Evolutionary conservation across 495 filamentous ascomycete species (phyloP).

Genomic region (Podospora tetraspora): DNA sequence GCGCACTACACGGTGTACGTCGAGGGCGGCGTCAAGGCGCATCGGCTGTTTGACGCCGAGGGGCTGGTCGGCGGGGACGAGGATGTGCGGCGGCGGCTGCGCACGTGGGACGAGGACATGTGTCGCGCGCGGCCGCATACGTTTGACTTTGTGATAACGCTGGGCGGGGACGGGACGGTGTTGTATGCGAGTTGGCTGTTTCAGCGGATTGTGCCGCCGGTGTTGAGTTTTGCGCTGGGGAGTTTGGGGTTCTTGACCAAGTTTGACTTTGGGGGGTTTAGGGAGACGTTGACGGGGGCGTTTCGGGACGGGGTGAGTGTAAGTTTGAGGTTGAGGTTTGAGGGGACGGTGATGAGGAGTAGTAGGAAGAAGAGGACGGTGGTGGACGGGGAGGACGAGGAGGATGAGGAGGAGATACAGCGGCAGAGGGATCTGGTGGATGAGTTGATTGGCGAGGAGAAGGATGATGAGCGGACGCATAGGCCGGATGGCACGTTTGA

Average conservation of each 20-base stretch:
- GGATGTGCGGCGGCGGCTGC: slow-evolving; percentile 51
- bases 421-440: slow-evolving; percentile 69
- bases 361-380: slow-evolving; percentile 39
- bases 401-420: slow-evolving; percentile 23
- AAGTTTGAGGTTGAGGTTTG: slow-evolving; percentile 82
- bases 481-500: slow-evolving; percentile 73
- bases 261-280: slow-evolving; percentile 78
- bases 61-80: slow-evolving; percentile 45
- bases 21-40: slow-evolving; percentile 64
- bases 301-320: slow-evolving; percentile 83
- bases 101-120: slow-evolving; percentile 77
- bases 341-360: slow-evolving; percentile 90
- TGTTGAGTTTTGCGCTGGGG: slow-evolving; percentile 84
- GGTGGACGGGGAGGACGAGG: slow-evolving; percentile 22
- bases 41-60: slow-evolving; percentile 63
- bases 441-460: slow-evolving; percentile 79
- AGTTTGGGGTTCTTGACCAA: slow-evolving; percentile 94
- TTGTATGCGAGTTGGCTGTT: slow-evolving; percentile 95
- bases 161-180: slow-evolving; percentile 96
- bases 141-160: slow-evolving; percentile 89
- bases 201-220: slow-evolving; percentile 91
- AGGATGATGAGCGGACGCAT: slow-evolving; percentile 75
- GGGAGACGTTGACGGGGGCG: slow-evolving; percentile 61
- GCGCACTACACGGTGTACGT: slow-evolving; percentile 73
- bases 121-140: slow-evolving; percentile 72